Base-by-base conservation (phyloP, 768 basidiomycete genomes). In the Gloeopeniophorella convolvens region DNA sequence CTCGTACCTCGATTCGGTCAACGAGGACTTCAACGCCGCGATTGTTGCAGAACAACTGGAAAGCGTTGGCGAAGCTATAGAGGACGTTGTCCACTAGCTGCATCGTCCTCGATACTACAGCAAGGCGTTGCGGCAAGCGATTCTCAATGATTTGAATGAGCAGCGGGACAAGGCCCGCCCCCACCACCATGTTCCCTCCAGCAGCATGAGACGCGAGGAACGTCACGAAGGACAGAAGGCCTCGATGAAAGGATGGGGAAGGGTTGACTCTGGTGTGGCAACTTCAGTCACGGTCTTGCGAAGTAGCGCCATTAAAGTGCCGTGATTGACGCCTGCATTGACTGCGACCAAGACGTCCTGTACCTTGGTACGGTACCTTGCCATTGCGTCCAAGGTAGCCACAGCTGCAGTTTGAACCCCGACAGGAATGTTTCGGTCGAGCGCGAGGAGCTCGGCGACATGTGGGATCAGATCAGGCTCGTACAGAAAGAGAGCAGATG, bases 321-420 rank as follows among this genome's bases (percentile, higher is more conserved):
- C 96, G 62, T 98, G 96, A 60, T 92, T 96, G 47, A 97, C 91
- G 36, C 91, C 91, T 21, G 91, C 94, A 63, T 96, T 96, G 31
- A 98, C 79, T 1, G 93, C 85, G 4, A 85, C 83, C 39, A 96
- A 67, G 32, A 95, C 90, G 62, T 98, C 96, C 59, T 83, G 80
- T 30, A 89, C 76, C 63, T 85, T 90, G 52, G 71, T 74, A 53
- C 90, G 80, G 65, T 95, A 94, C 54, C 91, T 76, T 11, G 84
- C 85, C 50, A 95, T 77, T 12, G 89, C 89, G 64, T 99, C 96
- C 50, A 98, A 74, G n/a, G 89, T 85, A 23, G 85, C 79, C 48
- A 98, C 77, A 13, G 93, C 89, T 1, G 89, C 84, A 2, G 85
- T 85, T 65, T 94, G 88, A 6, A 96, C 78, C 24, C 74, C 65